phyloP scores from a whole-genome alignment of 306 rosid species.

The Inga laurina region DNA sequence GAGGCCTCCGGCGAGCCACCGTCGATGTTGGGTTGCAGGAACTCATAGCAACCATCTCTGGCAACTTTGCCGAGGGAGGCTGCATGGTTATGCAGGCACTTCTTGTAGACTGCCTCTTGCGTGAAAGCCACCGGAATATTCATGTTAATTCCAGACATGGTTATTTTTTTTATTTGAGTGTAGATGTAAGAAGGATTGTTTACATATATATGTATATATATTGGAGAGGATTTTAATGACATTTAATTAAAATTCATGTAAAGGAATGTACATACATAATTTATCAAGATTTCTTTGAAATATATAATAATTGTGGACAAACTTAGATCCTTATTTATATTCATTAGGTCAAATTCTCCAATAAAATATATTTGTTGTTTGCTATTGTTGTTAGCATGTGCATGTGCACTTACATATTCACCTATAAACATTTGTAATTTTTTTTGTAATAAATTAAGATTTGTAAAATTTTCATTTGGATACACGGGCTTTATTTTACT shows the following conservation, averaged over 20 bases:
- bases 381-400: no score
- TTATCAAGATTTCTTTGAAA: background rate
- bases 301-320: background rate
- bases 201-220: background rate
- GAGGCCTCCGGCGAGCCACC: background rate
- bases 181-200: background rate
- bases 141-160: background rate
- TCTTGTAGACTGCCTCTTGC: conserved; percentile 12
- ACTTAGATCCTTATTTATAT: no score
- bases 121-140: background rate
- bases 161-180: background rate
- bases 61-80: background rate
- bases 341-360: no score
- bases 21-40: background rate
- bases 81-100: conserved; percentile 27
- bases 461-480: no score
- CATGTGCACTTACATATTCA: no score
- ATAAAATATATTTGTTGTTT: no score
- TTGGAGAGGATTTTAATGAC: background rate
- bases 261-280: background rate
- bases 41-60: conserved; percentile 24
- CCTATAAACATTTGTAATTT: no score
- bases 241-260: background rate
- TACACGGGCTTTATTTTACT: no score
- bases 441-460: no score